These are phyloP conservation scores for Annulohypoxylon bovei DNA, from an alignment of 495 filamentous ascomycete genomes.

Conservation along the genomic window DNA sequence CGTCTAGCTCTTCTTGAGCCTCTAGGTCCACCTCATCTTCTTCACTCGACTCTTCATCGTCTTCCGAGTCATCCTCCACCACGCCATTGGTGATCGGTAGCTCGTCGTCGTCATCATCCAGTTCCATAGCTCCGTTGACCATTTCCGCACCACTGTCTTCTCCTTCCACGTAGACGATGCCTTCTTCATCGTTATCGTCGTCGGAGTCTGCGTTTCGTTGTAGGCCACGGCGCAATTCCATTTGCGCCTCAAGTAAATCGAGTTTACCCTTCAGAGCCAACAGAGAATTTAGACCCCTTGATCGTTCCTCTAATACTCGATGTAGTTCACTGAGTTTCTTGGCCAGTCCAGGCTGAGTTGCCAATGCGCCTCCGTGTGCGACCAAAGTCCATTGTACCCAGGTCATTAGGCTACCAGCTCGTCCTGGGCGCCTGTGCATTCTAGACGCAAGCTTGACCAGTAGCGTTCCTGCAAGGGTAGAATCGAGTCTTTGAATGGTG, in stretches of 20 bases:
- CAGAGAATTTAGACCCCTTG: constrained; percentile 80
- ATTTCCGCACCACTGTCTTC: constrained; percentile 64
- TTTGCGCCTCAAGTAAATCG: constrained; percentile 88
- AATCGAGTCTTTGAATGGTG: constrained; percentile 90
- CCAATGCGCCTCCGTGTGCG: constrained; percentile 90
- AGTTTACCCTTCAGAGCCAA: constrained; percentile 91
- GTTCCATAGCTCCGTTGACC: constrained; percentile 52
- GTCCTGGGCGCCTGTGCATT: constrained; percentile 85
- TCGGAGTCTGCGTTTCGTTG: constrained; percentile 56
- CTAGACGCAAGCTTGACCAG: constrained; percentile 86
- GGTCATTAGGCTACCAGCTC: constrained; percentile 88
- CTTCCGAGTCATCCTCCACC: constrained; percentile 52
- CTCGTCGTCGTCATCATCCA: constrained; percentile 45
- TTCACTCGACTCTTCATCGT: constrained; percentile 53
- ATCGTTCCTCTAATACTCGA: constrained; percentile 85
- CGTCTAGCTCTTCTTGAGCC: constrained; percentile 53
- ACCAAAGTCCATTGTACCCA: constrained; percentile 98
- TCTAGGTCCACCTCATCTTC: constrained; percentile 54
- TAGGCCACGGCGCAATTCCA: constrained; percentile 74
- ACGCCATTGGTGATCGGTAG: constrained; percentile 51
- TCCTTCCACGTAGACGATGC: constrained; percentile 88
- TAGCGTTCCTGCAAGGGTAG: constrained; percentile 77
- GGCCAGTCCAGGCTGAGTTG: constrained; percentile 80
- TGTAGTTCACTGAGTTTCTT: constrained; percentile 79
- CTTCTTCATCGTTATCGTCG: constrained; percentile 74